Conservation (phyloP, 441 rosid species). For the Erodium moschatum region DNA sequence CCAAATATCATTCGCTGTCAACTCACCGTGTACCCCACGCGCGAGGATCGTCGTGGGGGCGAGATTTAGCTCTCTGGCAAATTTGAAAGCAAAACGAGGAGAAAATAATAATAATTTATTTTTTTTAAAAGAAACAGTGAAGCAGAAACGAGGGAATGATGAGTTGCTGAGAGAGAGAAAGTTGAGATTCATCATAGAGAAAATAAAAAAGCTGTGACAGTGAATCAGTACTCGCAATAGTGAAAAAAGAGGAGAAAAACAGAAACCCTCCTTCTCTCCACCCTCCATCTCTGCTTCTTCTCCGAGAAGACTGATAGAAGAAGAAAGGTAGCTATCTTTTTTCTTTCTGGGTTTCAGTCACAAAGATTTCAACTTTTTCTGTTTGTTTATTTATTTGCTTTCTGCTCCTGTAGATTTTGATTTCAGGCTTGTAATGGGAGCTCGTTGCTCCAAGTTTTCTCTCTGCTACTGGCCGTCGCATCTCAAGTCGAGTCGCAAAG, state of each 20-base stretch:
- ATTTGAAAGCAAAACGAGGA: conserved; percentile 9
- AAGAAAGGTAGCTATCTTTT: conserved; percentile 18
- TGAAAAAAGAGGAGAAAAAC: background rate
- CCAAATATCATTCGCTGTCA: background rate
- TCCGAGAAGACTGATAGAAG: conserved; percentile 8
- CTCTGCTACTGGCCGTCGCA: conserved; percentile 78
- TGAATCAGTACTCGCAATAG: conserved; percentile 1
- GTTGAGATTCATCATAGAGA: conserved; percentile 1
- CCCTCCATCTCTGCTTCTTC: background rate
- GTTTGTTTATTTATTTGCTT: too few relatives aligned
- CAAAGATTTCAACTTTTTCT: background rate
- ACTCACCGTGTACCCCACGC: background rate
- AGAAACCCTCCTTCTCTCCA: too few relatives aligned
- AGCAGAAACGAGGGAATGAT: conserved; percentile 9
- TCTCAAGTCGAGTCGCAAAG: conserved; percentile 53
- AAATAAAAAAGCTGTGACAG: background rate
- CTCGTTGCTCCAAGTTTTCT: conserved; percentile 80
- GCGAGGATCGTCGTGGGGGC: background rate
- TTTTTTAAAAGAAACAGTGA: background rate
- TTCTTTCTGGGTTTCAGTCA: conserved; percentile 8
- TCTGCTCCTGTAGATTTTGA: background rate
- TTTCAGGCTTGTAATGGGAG: conserved; percentile 48
- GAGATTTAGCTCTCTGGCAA: background rate
- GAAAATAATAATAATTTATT: background rate
- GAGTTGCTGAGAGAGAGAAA: background rate